Percentiles rank a stretch among this genome's conserved stretches.
phyloP scores from a whole-genome alignment of 805 yeast genomes.

The Ogataea glucozyma region DNA sequence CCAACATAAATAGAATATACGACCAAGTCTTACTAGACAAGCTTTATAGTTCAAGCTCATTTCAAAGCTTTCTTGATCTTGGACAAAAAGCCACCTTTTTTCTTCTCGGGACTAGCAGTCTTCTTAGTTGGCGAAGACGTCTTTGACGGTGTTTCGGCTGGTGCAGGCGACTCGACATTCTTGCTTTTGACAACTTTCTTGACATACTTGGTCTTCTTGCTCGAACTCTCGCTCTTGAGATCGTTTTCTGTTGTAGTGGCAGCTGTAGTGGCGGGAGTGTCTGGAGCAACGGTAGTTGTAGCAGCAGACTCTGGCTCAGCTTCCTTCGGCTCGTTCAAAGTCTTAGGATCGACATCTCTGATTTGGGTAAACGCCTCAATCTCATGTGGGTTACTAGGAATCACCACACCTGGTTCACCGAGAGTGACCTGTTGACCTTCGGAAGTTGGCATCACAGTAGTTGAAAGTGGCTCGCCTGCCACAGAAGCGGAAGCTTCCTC shows the following conservation, averaged over 20 bases:
- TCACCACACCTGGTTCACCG: conserved; percentile 74
- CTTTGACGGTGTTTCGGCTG: conserved; percentile 11
- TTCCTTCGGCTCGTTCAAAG: conserved; percentile 48
- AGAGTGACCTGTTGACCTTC: conserved; percentile 46
- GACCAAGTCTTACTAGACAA: not conserved
- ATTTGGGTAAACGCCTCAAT: conserved; percentile 65
- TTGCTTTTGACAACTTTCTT: conserved; percentile 35
- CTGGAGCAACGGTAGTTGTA: conserved; percentile 38
- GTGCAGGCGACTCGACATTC: conserved; percentile 18
- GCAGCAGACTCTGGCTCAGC: conserved; percentile 21
- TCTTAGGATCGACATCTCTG: conserved; percentile 56
- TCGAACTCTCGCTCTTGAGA: conserved; percentile 15
- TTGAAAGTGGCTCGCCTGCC: conserved; percentile 38
- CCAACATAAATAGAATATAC: too few species aligned
- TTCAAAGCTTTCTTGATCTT: conserved; percentile 43
- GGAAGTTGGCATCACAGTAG: conserved; percentile 47
- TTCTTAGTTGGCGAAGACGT: conserved; percentile 16
- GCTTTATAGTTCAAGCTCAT: conserved; percentile 16
- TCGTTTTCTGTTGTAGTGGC: conserved; percentile 31
- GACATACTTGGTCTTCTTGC: conserved; percentile 32
- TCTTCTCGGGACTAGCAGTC: conserved; percentile 27
- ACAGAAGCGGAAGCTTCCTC: conserved; percentile 36
- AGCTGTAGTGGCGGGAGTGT: conserved; percentile 33
- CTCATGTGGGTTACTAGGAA: conserved; percentile 64
- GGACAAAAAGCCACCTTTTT: conserved; percentile 44